phyloP scores from a whole-genome alignment of 164 flowering plant species.

The Hamamelis virginiana region DNA sequence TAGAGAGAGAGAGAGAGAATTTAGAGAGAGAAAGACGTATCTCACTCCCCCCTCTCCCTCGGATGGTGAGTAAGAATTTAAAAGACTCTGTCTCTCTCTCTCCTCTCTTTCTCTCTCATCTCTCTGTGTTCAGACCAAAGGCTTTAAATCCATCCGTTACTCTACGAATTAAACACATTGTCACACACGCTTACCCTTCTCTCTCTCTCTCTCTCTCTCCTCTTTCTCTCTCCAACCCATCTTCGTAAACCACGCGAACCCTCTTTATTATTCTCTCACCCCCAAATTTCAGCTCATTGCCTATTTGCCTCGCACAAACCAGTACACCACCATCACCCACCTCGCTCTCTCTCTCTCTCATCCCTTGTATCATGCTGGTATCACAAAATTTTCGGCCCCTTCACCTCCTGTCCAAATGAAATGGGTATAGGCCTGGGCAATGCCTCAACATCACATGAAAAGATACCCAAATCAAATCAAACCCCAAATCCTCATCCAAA shows the following conservation, averaged over 20 bases:
- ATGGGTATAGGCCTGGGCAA: neutral
- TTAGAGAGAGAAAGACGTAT: neutral
- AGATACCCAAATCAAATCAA: conserved; percentile 1
- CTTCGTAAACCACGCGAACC: conserved; percentile 6
- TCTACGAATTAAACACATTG: no score
- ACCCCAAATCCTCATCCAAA: neutral
- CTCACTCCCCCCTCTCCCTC: neutral
- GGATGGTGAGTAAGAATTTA: neutral
- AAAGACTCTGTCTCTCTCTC: neutral
- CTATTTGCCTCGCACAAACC: no score
- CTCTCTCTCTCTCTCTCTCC: neutral
- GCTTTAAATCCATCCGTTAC: neutral
- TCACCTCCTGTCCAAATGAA: neutral
- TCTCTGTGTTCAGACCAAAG: neutral
- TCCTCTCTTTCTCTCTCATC: neutral
- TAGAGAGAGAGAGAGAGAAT: neutral
- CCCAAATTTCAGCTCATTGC: conserved; percentile 10
- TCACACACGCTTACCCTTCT: no score
- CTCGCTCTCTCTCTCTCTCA: neutral
- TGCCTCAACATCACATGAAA: neutral
- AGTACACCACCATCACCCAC: neutral
- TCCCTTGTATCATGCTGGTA: conserved; percentile 4
- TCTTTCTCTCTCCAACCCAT: neutral
- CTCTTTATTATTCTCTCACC: neutral
- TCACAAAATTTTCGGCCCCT: conserved; percentile 1